Evolutionary conservation across 1,284 basidiomycete genomes (phyloP).

Genomic region (Sphagnurus paluster): DNA sequence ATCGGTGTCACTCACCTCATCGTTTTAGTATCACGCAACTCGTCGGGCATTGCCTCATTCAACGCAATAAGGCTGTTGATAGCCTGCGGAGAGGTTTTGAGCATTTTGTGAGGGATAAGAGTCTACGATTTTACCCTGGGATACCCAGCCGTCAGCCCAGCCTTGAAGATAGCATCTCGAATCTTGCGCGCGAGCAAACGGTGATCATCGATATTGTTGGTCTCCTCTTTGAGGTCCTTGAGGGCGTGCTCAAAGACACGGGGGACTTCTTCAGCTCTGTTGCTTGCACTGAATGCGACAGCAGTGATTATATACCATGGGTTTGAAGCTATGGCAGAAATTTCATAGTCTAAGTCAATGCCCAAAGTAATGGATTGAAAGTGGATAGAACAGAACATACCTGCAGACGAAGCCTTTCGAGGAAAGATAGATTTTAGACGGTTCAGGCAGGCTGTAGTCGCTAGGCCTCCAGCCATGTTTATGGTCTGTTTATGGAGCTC

Average conservation of each 20-base stretch:
- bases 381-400: conserved; percentile 2
- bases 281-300: conserved; percentile 54
- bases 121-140: conserved; percentile 40
- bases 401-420: conserved; percentile 9
- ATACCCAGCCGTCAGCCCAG: conserved; percentile 52
- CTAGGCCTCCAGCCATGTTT: conserved; percentile 11
- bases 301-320: conserved; percentile 60
- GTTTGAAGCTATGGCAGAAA: conserved; percentile 27
- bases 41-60: conserved; percentile 41
- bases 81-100: conserved; percentile 28
- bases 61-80: conserved; percentile 47
- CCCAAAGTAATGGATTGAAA: not conserved
- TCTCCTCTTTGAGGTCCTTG: conserved; percentile 35
- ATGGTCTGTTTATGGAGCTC: too few species aligned
- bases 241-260: conserved; percentile 49
- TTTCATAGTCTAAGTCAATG: too few species aligned
- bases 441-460: conserved; percentile 22
- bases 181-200: conserved; percentile 46
- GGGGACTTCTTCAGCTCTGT: conserved; percentile 55
- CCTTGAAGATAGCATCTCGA: conserved; percentile 58
- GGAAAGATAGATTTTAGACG: conserved; percentile 35
- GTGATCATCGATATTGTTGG: conserved; percentile 30
- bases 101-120: not conserved
- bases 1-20: conserved; percentile 39
- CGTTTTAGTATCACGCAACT: conserved; percentile 35